Percentiles rank a stretch among this genome's conserved stretches.
Evolutionary conservation across 257 asterid species (phyloP).

Genomic region (Vinca minor): DNA sequence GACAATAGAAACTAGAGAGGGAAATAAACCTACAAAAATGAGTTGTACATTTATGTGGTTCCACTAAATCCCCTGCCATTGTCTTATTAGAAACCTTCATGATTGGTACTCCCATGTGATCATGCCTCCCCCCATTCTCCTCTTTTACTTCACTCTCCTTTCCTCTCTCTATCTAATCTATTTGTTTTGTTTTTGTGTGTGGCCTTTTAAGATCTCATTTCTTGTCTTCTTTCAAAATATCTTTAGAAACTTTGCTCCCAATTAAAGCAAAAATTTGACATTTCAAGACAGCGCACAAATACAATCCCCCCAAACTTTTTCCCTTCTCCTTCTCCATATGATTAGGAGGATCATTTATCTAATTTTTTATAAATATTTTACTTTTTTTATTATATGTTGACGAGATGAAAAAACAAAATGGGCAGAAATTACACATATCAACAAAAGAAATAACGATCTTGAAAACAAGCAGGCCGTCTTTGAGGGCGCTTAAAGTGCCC

Average conservation of each 20-base stretch:
- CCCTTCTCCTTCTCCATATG: not conserved
- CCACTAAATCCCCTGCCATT: constrained; percentile 47
- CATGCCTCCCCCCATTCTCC: constrained; percentile 29
- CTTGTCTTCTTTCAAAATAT: constrained; percentile 16
- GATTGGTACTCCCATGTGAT: constrained; percentile 41
- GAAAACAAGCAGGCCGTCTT: no score
- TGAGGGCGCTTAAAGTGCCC: no score
- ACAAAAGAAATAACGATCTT: no score
- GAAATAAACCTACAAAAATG: constrained; percentile 28
- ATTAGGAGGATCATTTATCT: no score
- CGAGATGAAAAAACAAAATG: no score
- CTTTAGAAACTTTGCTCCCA: not conserved
- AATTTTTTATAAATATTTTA: no score
- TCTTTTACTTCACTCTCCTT: no score
- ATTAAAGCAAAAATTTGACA: not conserved
- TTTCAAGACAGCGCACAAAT: not conserved
- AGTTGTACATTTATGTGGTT: constrained; percentile 33
- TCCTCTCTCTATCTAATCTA: not conserved
- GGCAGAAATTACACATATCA: no score
- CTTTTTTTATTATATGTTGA: no score
- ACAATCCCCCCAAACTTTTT: not conserved
- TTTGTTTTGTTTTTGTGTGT: not conserved
- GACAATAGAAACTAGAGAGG: not conserved
- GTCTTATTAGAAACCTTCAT: constrained; percentile 37
- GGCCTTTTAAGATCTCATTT: constrained; percentile 4